Base-by-base conservation (phyloP, 768 basidiomycete genomes). In the Serendipita sp. region DNA sequence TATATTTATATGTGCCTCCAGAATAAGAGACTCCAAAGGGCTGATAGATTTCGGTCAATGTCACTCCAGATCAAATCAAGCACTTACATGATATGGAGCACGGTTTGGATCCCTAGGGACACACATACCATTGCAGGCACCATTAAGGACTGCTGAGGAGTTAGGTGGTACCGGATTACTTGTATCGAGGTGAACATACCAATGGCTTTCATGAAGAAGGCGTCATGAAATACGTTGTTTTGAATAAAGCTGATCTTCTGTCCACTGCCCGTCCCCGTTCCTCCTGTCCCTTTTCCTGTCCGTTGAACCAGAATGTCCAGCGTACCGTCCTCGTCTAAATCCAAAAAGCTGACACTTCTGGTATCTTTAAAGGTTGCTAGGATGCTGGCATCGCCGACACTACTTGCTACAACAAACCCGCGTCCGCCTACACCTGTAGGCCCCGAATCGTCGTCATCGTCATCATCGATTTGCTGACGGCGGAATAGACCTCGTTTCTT, bases 151-250 rank as follows among this genome's bases (percentile, higher is more conserved):
- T 93, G 66, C 20, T 16, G 14, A 51, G 26, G 48, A 65, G 31
- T 34, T n/a, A 30, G 24, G 5, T 24, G 17, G 26, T 58, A n/a
- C 26, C 33, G 11, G n/a, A n/a, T 11, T 30, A 26, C 17, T 5
- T 31, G 14, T 44, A 38, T n/a, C 38, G 24, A 34, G 42, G 42
- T 61, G 9, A 24, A 73, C 83, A 45, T 44, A 95, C 94, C 86
- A 44, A 93, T 88, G 2, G 96, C 91, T 70, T 97, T 97, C 61
- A 98, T 78, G 81, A 98, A 99, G 77, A 99, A 99, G 0, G 96
- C 95, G 66, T 99, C 96, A 70, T 93, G 93, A 69, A 95, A 98
- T 69, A 94, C 90, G 72, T 97, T 98, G 70, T 99, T 99, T 74
- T 95, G 92, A 53, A 99, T 76, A 69, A 99, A 95, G 3, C 82